A percentile compares a stretch with the other conserved stretches of the same genome.
phyloP scores from a whole-genome alignment of 768 basidiomycete species.

The Tulasnella sp. region DNA sequence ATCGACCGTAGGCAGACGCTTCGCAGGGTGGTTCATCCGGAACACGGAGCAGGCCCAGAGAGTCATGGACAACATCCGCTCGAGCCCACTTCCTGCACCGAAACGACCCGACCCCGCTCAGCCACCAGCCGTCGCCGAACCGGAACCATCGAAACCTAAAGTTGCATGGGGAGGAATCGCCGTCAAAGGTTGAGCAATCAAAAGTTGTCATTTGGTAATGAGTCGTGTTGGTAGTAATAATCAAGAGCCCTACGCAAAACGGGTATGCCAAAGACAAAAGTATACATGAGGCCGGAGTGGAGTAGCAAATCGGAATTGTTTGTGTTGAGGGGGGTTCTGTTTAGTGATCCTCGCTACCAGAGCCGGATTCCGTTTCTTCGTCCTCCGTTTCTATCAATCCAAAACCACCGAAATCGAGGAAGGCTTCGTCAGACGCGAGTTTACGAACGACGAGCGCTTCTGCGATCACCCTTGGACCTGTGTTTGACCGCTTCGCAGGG shows the following conservation, averaged over 20 bases:
- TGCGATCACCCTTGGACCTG: conserved; percentile 52
- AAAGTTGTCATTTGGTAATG: not conserved
- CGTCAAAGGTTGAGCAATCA: not conserved
- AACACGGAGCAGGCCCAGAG: conserved; percentile 87
- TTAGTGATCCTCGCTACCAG: not conserved
- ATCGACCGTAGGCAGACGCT: conserved; percentile 83
- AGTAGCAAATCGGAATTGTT: not conserved
- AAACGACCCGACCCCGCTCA: conserved; percentile 15
- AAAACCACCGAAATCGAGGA: conserved; percentile 28
- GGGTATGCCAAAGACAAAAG: no score
- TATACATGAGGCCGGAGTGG: no score
- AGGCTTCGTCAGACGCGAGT: conserved; percentile 61
- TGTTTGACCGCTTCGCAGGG: not conserved
- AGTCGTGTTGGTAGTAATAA: no score
- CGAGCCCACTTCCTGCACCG: conserved; percentile 38
- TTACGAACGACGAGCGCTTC: conserved; percentile 72
- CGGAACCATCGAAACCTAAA: not conserved
- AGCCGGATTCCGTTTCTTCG: not conserved
- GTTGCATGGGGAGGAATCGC: conserved; percentile 13
- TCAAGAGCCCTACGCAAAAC: no score
- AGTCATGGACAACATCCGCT: conserved; percentile 65
- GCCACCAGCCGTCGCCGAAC: not conserved
- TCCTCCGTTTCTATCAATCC: conserved; percentile 6
- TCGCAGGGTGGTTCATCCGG: conserved; percentile 95
- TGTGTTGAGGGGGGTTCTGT: not conserved